Evolutionary conservation across 257 asterid genomes (phyloP), one percentile per base, ranked within the genome.

Genomic region (Fraxinus pennsylvanica): DNA sequence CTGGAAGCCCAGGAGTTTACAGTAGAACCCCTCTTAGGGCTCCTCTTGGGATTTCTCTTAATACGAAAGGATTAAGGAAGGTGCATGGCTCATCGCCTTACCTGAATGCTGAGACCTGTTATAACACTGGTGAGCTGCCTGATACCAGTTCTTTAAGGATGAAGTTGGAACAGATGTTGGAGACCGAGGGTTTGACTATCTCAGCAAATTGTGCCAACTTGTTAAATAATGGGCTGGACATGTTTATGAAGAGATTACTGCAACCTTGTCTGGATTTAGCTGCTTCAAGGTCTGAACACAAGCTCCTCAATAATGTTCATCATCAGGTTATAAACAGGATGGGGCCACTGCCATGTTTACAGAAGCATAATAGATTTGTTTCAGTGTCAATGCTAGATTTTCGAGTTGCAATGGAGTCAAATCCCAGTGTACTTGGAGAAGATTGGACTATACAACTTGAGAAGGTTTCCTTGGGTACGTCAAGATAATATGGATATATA

Each of bases 381-480:
- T 54, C 86, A 69, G 90, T 85, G 73, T 89, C 94, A 73, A 63
- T 83, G 82, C 70, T 85, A 71, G 97, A 92, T 57, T 86, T 89
- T 75, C 79, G 68, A 72, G 91, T 76, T 77, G 87, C 90, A 6
- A 82, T 88, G 92, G 89, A 87, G 83, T 83, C 57, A 39, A 81
- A 88, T 85, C 90, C 92, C 29, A 19, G 77, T 50, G 57, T 88
- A 74, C 89, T 92, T 19, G 97, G 97, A 66, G 87, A 82, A 77
- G 86, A 89, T 78, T 89, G 97, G 94, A 89, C 90, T 7, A 1
- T 81, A 29, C 85, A 78, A 75, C 83, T 91, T 72, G 96, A 87
- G 91, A 89, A 82, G 82, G 32, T 89, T 59, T 79, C 73, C 21
- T 66, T 84, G 82, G 73, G 43, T 73, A 81, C 86, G 39, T 86